phyloP scores from a whole-genome alignment of 331 rosid genomes.

The Prunus yedoensis region DNA sequence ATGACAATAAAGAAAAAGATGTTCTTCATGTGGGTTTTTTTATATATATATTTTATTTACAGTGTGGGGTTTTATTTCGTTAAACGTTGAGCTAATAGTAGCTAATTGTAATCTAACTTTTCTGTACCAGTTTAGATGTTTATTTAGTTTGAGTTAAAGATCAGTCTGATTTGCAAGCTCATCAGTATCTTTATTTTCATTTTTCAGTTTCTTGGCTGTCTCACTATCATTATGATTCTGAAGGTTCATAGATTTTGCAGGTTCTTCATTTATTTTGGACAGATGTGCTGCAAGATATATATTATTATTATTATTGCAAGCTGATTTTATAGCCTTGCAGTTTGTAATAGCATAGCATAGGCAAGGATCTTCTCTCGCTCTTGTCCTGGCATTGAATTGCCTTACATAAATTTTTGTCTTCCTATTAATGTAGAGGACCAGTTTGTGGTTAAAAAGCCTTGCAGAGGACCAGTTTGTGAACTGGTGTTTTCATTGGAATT shows the following conservation, averaged over 20 bases:
- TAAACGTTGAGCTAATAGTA: neutral
- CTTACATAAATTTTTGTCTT: neutral
- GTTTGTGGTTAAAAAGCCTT: too few relatives aligned
- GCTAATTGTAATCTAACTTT: constrained; percentile 5
- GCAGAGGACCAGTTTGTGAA: too few relatives aligned
- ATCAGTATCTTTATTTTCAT: neutral
- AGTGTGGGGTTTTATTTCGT: neutral
- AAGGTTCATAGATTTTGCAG: too few relatives aligned
- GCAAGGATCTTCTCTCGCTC: neutral
- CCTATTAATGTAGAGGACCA: neutral
- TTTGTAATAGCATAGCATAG: too few relatives aligned
- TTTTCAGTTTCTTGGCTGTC: too few relatives aligned
- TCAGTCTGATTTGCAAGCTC: neutral
- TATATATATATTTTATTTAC: too few relatives aligned
- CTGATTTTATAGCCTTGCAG: too few relatives aligned
- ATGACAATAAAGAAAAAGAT: neutral
- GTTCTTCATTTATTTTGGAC: too few relatives aligned
- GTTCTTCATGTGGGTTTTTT: neutral
- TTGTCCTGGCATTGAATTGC: constrained; percentile 2
- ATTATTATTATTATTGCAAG: too few relatives aligned
- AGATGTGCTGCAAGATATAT: too few relatives aligned
- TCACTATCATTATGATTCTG: too few relatives aligned
- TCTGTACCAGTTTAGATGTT: neutral
- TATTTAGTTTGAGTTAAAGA: neutral
- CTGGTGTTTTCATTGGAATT: too few relatives aligned